phyloP scores from a whole-genome alignment of 345 rosid genomes.

The Rubroshorea leprosula region DNA sequence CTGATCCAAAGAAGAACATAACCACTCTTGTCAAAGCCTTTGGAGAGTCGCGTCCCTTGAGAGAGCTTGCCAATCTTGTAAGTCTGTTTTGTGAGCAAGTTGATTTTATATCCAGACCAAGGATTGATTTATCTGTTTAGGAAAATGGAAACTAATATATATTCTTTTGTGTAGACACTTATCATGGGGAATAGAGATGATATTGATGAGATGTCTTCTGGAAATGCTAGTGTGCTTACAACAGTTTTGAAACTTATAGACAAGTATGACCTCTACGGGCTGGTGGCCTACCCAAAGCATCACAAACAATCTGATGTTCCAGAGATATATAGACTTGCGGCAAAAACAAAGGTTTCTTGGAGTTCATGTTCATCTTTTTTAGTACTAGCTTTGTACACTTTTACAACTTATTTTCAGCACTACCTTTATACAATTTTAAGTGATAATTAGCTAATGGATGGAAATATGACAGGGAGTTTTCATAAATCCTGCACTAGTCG shows the following conservation, averaged over 20 bases:
- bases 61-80: slow-evolving; percentile 62
- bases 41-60: slow-evolving; percentile 81
- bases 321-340: slow-evolving; percentile 88
- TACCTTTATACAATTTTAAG: not conserved
- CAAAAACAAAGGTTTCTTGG: slow-evolving; percentile 61
- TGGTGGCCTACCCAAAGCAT: slow-evolving; percentile 93
- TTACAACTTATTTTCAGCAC: not conserved
- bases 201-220: slow-evolving; percentile 77
- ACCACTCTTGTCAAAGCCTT: slow-evolving; percentile 91
- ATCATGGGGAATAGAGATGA: slow-evolving; percentile 95
- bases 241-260: slow-evolving; percentile 81
- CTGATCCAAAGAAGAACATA: slow-evolving; percentile 94
- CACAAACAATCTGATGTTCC: slow-evolving; percentile 95
- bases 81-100: too few species aligned
- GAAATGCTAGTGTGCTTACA: slow-evolving; percentile 73
- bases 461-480: slow-evolving; percentile 75
- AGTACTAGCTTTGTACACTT: too few species aligned
- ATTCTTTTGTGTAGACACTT: slow-evolving; percentile 45
- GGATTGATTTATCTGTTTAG: too few species aligned
- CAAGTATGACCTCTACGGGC: slow-evolving; percentile 91
- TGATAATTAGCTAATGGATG: slow-evolving; percentile 8
- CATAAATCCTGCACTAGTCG: slow-evolving; percentile 97
- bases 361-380: too few species aligned
- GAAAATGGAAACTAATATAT: slow-evolving; percentile 1
- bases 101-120: too few species aligned